These are phyloP conservation scores for Cladosporium austrohemisphaericum DNA, from an alignment of 2,329 filamentous ascomycete genomes.

Conservation along the genomic window DNA sequence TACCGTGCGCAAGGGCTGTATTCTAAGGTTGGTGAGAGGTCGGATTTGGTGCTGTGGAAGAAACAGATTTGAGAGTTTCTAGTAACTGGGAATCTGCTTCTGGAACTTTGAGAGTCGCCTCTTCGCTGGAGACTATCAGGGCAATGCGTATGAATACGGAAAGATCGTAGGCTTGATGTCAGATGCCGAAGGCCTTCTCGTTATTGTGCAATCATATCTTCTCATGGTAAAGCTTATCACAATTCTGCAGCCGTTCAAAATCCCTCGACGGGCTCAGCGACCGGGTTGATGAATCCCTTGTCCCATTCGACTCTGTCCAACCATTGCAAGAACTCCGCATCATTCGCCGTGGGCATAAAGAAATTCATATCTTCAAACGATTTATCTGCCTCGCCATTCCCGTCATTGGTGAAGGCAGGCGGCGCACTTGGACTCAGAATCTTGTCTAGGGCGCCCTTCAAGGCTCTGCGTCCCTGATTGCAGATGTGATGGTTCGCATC, in stretches of 20 bases:
- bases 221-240: too few species aligned
- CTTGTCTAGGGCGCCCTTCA: constrained; percentile 43
- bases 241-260: too few species aligned
- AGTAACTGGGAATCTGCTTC: too few species aligned
- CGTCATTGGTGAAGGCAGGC: constrained; percentile 10
- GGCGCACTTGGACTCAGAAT: constrained; percentile 35
- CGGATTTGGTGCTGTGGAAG: constrained; percentile 13
- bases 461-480: constrained; percentile 39
- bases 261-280: constrained; percentile 1
- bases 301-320: constrained; percentile 38
- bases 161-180: too few species aligned
- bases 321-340: constrained; percentile 44
- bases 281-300: constrained; percentile 7
- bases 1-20: constrained; percentile 13
- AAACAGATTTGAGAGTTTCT: neutral
- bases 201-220: too few species aligned
- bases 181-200: too few species aligned
- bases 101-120: too few species aligned
- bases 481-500: constrained; percentile 41
- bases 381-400: neutral
- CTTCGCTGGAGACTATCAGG: too few species aligned
- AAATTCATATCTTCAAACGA: constrained; percentile 31
- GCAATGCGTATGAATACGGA: too few species aligned
- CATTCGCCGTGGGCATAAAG: constrained; percentile 36
- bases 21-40: constrained; percentile 14